Evolutionary conservation across 352 stramenopile genomes (phyloP).

Genomic region (Globisporangium ultimum): DNA sequence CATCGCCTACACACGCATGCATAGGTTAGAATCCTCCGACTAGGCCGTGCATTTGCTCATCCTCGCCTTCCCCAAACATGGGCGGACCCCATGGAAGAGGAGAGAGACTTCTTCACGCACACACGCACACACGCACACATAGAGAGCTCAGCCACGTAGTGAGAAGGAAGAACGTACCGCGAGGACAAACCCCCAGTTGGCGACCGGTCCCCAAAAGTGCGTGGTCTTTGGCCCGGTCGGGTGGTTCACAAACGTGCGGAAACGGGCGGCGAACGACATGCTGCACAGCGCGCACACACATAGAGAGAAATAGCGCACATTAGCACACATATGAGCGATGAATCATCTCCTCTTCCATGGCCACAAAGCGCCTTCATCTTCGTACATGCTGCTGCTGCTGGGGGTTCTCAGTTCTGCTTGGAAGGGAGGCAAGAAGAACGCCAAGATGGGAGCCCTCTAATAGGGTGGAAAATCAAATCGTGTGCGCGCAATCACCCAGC

Average conservation of each 20-base stretch:
- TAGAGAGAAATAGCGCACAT: neutral
- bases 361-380: neutral
- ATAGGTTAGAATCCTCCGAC: neutral
- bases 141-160: neutral
- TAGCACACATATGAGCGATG: no score
- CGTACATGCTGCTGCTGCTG: neutral
- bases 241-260: constrained; percentile 75
- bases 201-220: constrained; percentile 86
- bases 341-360: no score
- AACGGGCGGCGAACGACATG: constrained; percentile 32
- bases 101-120: no score
- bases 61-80: no score
- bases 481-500: neutral
- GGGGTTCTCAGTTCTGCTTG: neutral
- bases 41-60: no score
- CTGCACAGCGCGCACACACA: neutral
- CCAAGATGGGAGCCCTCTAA: no score
- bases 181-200: constrained; percentile 87
- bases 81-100: no score
- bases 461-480: neutral
- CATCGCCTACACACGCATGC: constrained; percentile 46
- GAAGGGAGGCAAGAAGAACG: no score
- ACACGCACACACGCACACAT: no score
- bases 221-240: constrained; percentile 84
- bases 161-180: constrained; percentile 39